Conservation (phyloP, 306 rosid genomes). For the Malus orientalis region DNA sequence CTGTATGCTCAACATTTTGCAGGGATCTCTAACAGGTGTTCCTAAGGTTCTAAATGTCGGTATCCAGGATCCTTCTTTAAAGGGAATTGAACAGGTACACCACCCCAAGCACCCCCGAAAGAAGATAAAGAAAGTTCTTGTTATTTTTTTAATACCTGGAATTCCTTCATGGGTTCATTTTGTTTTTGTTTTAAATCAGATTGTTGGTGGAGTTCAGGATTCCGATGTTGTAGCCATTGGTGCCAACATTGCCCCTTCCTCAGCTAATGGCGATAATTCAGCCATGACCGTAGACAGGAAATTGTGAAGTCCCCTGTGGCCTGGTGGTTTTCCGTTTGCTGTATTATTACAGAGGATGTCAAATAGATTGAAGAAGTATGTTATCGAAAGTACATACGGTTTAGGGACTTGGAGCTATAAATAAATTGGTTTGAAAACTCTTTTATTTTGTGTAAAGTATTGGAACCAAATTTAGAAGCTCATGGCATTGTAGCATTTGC, state of each 20-base stretch:
- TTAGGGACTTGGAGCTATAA: background rate
- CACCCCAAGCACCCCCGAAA: background rate
- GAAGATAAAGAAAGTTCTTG: background rate
- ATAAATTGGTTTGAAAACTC: background rate
- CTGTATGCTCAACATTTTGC: slow-evolving; percentile 4
- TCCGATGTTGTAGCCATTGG: slow-evolving; percentile 3
- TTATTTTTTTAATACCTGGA: background rate
- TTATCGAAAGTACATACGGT: background rate
- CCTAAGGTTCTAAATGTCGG: slow-evolving; percentile 23
- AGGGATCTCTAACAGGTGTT: slow-evolving; percentile 43
- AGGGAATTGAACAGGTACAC: slow-evolving; percentile 37
- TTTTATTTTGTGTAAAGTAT: background rate
- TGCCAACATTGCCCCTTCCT: background rate
- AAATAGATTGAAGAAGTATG: background rate
- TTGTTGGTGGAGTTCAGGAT: slow-evolving; percentile 21
- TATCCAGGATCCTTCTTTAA: slow-evolving; percentile 24
- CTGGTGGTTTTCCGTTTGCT: background rate
- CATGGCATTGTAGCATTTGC: background rate
- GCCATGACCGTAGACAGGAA: slow-evolving; percentile 6
- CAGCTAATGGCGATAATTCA: slow-evolving; percentile 12
- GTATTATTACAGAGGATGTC: background rate
- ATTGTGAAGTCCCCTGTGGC: background rate
- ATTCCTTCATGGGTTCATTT: background rate
- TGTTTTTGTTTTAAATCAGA: slow-evolving; percentile 6
- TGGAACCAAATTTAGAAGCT: background rate